A percentile compares a stretch with the other conserved stretches of the same genome.
Evolutionary conservation across 306 rosid species (phyloP).

Genomic region (Chamaecrista fasciculata): DNA sequence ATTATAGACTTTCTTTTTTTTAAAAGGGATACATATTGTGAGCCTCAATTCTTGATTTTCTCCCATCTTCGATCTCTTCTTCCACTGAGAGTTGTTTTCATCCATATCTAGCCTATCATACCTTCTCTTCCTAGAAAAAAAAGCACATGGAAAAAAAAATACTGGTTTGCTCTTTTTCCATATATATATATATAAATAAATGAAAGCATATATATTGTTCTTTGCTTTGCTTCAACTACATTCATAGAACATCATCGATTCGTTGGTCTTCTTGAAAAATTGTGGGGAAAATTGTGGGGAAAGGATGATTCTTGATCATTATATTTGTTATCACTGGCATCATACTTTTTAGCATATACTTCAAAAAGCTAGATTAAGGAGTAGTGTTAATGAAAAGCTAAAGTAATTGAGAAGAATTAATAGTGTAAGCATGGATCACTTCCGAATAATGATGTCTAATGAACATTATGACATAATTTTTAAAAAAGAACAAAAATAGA

Average conservation of each 20-base stretch:
- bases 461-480: background rate
- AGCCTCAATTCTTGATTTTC: too few species aligned
- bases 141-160: background rate
- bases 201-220: slow-evolving; percentile 43
- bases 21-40: too few species aligned
- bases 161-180: slow-evolving; percentile 24
- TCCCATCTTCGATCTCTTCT: too few species aligned
- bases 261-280: too few species aligned
- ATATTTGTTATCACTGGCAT: background rate
- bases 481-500: background rate
- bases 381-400: background rate
- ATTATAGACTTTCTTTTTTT: too few species aligned
- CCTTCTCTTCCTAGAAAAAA: background rate
- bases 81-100: too few species aligned
- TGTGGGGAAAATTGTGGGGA: background rate
- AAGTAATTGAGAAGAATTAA: background rate
- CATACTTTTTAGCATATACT: background rate
- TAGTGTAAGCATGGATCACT: background rate
- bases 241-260: slow-evolving; percentile 9
- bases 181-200: too few species aligned
- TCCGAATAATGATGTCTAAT: background rate
- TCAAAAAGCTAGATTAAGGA: background rate
- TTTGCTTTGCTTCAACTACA: slow-evolving; percentile 47
- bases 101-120: too few species aligned
- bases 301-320: background rate